Evolutionary conservation across 1,284 basidiomycete species (phyloP).

Genomic region (Melampsora americana): DNA sequence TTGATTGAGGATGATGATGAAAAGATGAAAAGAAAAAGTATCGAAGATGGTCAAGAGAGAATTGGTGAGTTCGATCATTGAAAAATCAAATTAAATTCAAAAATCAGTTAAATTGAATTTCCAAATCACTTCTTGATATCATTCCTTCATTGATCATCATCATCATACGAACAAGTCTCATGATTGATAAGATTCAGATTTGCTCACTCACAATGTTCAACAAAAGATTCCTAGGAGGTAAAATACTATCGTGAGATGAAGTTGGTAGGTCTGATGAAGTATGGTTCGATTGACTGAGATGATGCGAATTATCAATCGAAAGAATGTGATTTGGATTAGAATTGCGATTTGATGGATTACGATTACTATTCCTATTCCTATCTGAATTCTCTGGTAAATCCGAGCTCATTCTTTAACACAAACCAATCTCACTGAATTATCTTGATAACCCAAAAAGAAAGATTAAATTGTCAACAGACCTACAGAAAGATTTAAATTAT

Average conservation of each 20-base stretch:
- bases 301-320: not conserved
- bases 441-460: too few species aligned
- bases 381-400: not conserved
- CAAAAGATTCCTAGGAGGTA: too few species aligned
- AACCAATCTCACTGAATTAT: not conserved
- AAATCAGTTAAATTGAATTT: not conserved
- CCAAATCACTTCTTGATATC: not conserved
- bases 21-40: not conserved
- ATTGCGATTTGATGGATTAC: too few species aligned
- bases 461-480: too few species aligned
- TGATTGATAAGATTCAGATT: too few species aligned
- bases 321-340: not conserved
- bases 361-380: not conserved
- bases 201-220: constrained; percentile 4
- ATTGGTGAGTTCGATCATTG: too few species aligned
- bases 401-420: not conserved
- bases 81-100: not conserved
- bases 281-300: not conserved
- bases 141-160: not conserved
- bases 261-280: not conserved
- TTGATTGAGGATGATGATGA: not conserved
- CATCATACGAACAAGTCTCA: too few species aligned
- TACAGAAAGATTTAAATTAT: too few species aligned
- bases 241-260: not conserved
- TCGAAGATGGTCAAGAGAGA: not conserved